Evolutionary conservation across 225 moss, liverwort and hornwort species (phyloP).

Genomic region (Sphagnum contortum): DNA sequence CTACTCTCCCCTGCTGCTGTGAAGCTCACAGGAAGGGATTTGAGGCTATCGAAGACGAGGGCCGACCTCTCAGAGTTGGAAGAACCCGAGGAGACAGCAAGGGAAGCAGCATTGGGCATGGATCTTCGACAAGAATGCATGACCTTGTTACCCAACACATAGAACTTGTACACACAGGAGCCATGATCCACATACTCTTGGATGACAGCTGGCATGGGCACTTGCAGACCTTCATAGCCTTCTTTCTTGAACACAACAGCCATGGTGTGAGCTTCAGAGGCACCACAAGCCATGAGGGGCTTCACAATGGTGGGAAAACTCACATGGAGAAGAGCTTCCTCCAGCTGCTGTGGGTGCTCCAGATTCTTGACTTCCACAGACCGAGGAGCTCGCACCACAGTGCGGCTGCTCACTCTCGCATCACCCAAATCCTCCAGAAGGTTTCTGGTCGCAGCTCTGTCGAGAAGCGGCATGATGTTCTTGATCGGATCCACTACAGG

Average conservation of each 20-base stretch:
- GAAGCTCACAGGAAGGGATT: conserved; percentile 57
- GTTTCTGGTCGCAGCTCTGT: conserved; percentile 70
- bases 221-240: conserved; percentile 63
- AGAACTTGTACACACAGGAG: conserved; percentile 81
- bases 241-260: conserved; percentile 78
- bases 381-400: conserved; percentile 65
- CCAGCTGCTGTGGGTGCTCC: conserved; percentile 56
- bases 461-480: conserved; percentile 63
- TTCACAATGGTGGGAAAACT: conserved; percentile 87
- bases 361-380: conserved; percentile 66
- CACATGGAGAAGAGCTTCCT: conserved; percentile 24
- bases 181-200: conserved; percentile 98
- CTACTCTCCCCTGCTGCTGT: conserved; percentile 9
- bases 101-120: conserved; percentile 71
- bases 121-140: conserved; percentile 65
- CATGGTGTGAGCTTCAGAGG: conserved; percentile 84
- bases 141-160: conserved; percentile 74
- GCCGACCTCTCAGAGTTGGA: conserved; percentile 36
- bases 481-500: conserved; percentile 84
- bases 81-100: conserved; percentile 46
- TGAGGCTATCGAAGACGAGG: conserved; percentile 81
- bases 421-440: conserved; percentile 55
- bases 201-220: conserved; percentile 78
- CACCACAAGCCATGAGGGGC: conserved; percentile 86
- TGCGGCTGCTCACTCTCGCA: conserved; percentile 29